These are phyloP conservation scores for Fulvia fulva DNA, from an alignment of 2,329 filamentous ascomycete species.

Conservation along the genomic window DNA sequence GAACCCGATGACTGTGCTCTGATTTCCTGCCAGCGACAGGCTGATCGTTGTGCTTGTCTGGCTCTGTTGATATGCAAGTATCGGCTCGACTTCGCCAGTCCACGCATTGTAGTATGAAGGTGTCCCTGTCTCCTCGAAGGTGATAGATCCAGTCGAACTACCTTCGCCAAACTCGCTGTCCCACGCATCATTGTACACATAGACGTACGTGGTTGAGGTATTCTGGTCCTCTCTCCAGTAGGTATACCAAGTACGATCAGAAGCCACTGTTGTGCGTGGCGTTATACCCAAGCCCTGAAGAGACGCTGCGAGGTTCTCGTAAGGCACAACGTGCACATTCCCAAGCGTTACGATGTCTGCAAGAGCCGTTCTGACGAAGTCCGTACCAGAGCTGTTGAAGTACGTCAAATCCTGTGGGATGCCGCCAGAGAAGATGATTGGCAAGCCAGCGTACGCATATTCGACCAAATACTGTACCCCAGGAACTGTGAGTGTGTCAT, in stretches of 20 bases:
- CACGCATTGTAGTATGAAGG: conserved; percentile 43
- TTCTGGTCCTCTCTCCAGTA: conserved; percentile 34
- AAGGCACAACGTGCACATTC: conserved; percentile 37
- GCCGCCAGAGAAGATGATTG: conserved; percentile 41
- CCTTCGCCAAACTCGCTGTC: conserved; percentile 19
- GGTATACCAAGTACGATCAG: conserved; percentile 35
- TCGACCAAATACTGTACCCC: conserved; percentile 35
- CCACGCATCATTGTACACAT: conserved; percentile 40
- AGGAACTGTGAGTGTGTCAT: conserved; percentile 36
- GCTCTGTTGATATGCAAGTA: conserved; percentile 34
- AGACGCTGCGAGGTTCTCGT: conserved; percentile 31
- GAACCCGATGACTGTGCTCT: conserved; percentile 41
- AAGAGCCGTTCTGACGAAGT: conserved; percentile 23
- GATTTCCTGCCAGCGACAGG: conserved; percentile 38
- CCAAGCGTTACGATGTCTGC: conserved; percentile 22
- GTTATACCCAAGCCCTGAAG: conserved; percentile 32
- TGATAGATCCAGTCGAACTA: conserved; percentile 24
- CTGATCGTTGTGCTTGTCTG: conserved; percentile 32
- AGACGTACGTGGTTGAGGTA: conserved; percentile 36
- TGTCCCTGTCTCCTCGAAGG: conserved; percentile 29
- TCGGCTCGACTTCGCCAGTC: conserved; percentile 36
- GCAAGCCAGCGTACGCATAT: conserved; percentile 39
- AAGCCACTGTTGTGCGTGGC: conserved; percentile 30
- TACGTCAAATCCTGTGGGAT: conserved; percentile 27
- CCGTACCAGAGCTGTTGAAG: conserved; percentile 7